Percentiles rank a stretch among this genome's conserved stretches.
phyloP scores from a whole-genome alignment of 176 grass and related monocot genomes.

The Triticum timopheevii region DNA sequence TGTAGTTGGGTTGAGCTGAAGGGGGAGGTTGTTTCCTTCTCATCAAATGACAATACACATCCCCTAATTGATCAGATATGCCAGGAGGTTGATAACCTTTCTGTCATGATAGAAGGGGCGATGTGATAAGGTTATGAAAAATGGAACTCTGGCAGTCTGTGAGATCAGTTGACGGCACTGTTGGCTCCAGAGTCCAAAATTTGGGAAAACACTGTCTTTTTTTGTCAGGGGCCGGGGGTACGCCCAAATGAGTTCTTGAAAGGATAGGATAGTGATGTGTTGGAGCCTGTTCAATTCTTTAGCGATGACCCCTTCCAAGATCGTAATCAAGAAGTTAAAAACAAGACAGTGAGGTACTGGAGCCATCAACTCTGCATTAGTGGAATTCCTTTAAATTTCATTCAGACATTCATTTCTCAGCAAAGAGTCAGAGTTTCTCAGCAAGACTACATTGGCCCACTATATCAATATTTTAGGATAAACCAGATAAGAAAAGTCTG shows the following conservation, averaged over 20 bases:
- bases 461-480: conserved; percentile 1
- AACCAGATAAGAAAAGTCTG: not conserved
- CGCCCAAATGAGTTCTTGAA: not conserved
- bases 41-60: conserved; percentile 60
- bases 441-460: not conserved
- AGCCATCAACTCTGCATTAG: not conserved
- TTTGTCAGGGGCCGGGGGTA: not conserved
- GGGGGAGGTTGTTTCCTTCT: conserved; percentile 53
- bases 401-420: not conserved
- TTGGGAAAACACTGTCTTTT: not conserved
- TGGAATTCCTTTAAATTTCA: not conserved
- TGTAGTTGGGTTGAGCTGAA: conserved; percentile 79
- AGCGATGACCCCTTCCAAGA: conserved; percentile 2
- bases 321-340: conserved; percentile 3
- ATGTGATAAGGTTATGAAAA: conserved; percentile 23
- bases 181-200: conserved; percentile 23
- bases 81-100: conserved; percentile 58
- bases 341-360: conserved; percentile 21
- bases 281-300: not conserved
- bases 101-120: conserved; percentile 48
- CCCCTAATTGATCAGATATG: conserved; percentile 55
- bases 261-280: not conserved
- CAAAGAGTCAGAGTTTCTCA: not conserved
- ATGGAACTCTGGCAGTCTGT: not conserved
- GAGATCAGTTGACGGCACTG: conserved; percentile 4